Evolutionary conservation across 2,329 filamentous ascomycete genomes (phyloP).

Genomic region (Lasiodiplodia citricola): DNA sequence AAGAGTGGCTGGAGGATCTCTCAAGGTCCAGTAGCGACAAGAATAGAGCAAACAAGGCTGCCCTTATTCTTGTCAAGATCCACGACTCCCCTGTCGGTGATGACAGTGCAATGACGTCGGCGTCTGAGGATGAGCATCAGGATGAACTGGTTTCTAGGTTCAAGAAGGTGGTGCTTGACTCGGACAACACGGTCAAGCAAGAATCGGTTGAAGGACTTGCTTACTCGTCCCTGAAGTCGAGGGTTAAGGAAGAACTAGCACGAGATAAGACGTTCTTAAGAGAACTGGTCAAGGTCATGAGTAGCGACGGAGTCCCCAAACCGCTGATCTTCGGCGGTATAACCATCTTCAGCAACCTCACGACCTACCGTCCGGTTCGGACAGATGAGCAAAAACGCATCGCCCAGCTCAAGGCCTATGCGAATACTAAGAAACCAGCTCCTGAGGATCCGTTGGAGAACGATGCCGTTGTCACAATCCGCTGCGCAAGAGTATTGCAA

Average conservation of each 20-base stretch:
- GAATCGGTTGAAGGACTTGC: conserved; percentile 89
- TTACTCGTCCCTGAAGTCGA: conserved; percentile 85
- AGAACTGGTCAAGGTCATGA: conserved; percentile 68
- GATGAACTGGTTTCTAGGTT: conserved; percentile 61
- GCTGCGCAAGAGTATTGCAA: conserved; percentile 80
- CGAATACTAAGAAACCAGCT: conserved; percentile 74
- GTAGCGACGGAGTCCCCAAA: conserved; percentile 43
- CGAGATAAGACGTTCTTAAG: conserved; percentile 72
- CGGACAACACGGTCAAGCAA: conserved; percentile 64
- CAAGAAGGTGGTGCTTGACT: conserved; percentile 67
- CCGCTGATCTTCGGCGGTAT: conserved; percentile 83
- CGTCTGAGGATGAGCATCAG: conserved; percentile 31
- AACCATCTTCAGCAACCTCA: conserved; percentile 85
- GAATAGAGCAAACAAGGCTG: conserved; percentile 57
- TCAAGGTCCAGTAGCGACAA: conserved; percentile 72
- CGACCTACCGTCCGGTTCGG: conserved; percentile 75
- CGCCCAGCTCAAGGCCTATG: conserved; percentile 90
- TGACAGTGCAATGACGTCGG: conserved; percentile 15
- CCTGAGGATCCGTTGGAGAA: conserved; percentile 73
- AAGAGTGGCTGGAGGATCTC: conserved; percentile 84
- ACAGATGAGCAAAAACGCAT: conserved; percentile 94
- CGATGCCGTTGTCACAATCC: conserved; percentile 73
- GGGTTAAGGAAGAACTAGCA: conserved; percentile 81
- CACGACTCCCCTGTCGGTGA: conserved; percentile 46
- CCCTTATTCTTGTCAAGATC: conserved; percentile 62